phyloP scores from a whole-genome alignment of 1,284 basidiomycete genomes.

The Cutaneotrichosporon cyanovorans region DNA sequence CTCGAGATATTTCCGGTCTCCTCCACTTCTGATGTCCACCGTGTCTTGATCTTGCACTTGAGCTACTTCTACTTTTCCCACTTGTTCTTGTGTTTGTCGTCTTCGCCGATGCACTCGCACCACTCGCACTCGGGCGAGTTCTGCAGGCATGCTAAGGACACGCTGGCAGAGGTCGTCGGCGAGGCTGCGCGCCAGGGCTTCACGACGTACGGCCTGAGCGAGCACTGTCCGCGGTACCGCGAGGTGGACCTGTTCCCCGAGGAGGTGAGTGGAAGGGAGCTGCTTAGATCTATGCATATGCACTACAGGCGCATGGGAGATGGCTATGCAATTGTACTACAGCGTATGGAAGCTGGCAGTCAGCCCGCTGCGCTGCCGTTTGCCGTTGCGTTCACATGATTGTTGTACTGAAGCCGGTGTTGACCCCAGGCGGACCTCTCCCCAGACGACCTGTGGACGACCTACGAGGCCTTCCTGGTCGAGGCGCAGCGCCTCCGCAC shows the following conservation, averaged over 20 bases:
- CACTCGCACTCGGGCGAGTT: constrained; percentile 97
- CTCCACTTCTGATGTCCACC: too few relatives aligned
- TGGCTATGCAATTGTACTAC: too few relatives aligned
- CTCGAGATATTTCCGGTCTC: neutral
- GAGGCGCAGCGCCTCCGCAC: constrained; percentile 62
- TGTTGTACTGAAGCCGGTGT: neutral
- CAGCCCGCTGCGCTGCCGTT: too few relatives aligned
- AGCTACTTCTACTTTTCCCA: too few relatives aligned
- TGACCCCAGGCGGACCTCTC: constrained; percentile 36
- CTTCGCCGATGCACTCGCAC: constrained; percentile 58
- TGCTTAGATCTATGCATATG: too few relatives aligned
- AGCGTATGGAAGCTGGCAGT: neutral
- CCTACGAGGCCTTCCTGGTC: constrained; percentile 29
- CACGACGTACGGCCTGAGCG: constrained; percentile 77
- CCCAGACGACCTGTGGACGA: constrained; percentile 25
- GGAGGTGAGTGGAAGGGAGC: constrained; percentile 70
- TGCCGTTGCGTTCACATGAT: too few relatives aligned
- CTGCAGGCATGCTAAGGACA: constrained; percentile 76
- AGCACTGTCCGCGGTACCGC: constrained; percentile 87
- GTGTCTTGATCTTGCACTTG: neutral
- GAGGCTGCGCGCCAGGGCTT: constrained; percentile 75
- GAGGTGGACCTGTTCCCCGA: constrained; percentile 82
- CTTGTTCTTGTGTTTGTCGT: too few relatives aligned
- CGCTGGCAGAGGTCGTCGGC: constrained; percentile 68
- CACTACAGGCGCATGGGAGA: too few relatives aligned